A percentile compares a stretch with the other conserved stretches of the same genome.
phyloP scores from a whole-genome alignment of 495 filamentous ascomycete genomes.

The Aspergillus haitiensis region DNA sequence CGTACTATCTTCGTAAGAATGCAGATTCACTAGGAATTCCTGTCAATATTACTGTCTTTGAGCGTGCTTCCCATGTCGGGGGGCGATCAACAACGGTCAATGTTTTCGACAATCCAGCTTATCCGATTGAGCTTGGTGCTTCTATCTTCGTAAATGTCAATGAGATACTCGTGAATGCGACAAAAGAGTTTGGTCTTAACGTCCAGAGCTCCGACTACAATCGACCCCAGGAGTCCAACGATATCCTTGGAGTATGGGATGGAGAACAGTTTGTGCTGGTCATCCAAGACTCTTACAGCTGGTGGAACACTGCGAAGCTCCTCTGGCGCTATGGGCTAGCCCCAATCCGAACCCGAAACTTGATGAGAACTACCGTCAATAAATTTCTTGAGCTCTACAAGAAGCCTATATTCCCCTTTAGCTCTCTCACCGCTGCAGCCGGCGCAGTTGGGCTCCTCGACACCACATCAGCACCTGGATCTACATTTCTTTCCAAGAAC shows the following conservation, averaged over 20 bases:
- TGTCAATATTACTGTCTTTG: constrained; percentile 84
- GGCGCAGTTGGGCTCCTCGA: constrained; percentile 63
- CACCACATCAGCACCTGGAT: constrained; percentile 67
- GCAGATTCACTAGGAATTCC: constrained; percentile 53
- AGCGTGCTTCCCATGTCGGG: constrained; percentile 75
- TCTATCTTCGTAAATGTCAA: constrained; percentile 92
- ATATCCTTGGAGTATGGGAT: constrained; percentile 79
- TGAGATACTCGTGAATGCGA: constrained; percentile 72
- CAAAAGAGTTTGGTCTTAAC: constrained; percentile 67
- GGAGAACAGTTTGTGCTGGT: constrained; percentile 73
- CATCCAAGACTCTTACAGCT: constrained; percentile 56
- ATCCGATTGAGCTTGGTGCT: constrained; percentile 84
- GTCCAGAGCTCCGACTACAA: constrained; percentile 36
- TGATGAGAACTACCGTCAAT: constrained; percentile 70
- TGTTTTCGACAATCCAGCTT: constrained; percentile 64
- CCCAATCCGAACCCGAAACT: constrained; percentile 67
- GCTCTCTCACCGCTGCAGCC: constrained; percentile 65
- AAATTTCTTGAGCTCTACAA: constrained; percentile 83
- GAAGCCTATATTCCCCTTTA: constrained; percentile 78
- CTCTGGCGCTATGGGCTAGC: constrained; percentile 83
- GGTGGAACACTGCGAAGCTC: constrained; percentile 79
- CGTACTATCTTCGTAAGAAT: constrained; percentile 75
- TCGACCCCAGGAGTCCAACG: constrained; percentile 39
- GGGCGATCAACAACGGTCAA: constrained; percentile 89
- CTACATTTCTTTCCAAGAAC: constrained; percentile 68